These are phyloP conservation scores for Seminavis robusta DNA, from an alignment of 108 stramenopile genomes.

Conservation along the genomic window DNA sequence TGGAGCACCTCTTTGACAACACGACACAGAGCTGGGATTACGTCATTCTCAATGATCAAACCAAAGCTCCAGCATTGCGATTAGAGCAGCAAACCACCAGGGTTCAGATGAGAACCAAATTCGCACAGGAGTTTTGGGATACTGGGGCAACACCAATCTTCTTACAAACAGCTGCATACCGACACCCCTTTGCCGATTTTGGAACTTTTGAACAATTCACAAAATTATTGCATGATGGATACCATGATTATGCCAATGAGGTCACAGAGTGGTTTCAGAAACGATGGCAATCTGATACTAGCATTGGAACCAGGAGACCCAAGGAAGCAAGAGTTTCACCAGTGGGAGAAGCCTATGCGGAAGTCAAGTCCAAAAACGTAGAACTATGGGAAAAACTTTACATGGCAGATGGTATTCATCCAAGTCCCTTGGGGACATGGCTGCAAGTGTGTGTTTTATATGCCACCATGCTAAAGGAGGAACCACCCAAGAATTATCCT, in stretches of 20 bases:
- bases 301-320: neutral
- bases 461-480: no score
- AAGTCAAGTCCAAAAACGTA: conserved; percentile 18
- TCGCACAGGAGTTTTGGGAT: no score
- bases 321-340: conserved; percentile 40
- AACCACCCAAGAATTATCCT: no score
- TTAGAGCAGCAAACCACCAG: no score
- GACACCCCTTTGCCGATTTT: conserved; percentile 36
- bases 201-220: conserved; percentile 53
- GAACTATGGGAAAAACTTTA: conserved; percentile 45
- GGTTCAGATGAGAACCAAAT: no score
- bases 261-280: no score
- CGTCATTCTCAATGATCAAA: conserved; percentile 67
- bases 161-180: conserved; percentile 55
- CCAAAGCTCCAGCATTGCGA: conserved; percentile 45
- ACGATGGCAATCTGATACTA: no score
- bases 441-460: conserved; percentile 57
- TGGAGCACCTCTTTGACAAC: no score
- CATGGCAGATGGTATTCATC: conserved; percentile 56
- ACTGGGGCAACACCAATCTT: no score
- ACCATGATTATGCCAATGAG: no score
- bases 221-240: conserved; percentile 25
- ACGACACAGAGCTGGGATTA: no score
- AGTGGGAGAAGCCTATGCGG: conserved; percentile 52
- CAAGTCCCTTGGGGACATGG: conserved; percentile 59